Evolutionary conservation across 1,284 basidiomycete genomes (phyloP), one percentile per base, ranked within the genome.

Genomic region (Melampsora americana): DNA sequence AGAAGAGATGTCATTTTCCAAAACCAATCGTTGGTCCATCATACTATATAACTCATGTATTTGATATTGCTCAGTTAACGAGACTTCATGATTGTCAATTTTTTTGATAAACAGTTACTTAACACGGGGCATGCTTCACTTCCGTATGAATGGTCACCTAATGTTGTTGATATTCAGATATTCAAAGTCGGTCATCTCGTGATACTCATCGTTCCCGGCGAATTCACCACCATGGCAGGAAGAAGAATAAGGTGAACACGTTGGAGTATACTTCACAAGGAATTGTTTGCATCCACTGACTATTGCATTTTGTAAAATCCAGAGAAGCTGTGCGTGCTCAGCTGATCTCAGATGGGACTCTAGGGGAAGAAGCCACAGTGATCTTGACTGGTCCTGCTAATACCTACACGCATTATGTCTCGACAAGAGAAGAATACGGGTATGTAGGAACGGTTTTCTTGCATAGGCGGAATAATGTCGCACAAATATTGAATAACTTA

Each of bases 351-450:
- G 84, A 86, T 50, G 88, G 87, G 2, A 83, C 91, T 66, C 82
- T 92, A 76, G 87, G 86, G 50, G 82, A 87, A 28, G 85, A 88
- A 79, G 90, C 89, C 4, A 48, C 42, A 11, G 89, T 92, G 75
- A 89, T 91, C 62, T 83, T 90, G 70, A 88, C 89, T 23, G 91
- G 91, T 6, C 91, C 91, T 20, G 90, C 90, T 0, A 92, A 92
- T 79, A 90, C 90, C 12, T 92, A 92, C 80, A 87, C 84, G 0
- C 90, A 91, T 82, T 92, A 92, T 80, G 85, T 92, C 6, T 78
- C 79, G n/a, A 77, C 77, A 26, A 42, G 14, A 69, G 53, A 70
- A 65, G 70, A 61, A 28, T 66, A 39, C 46, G 28, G 26, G 39
- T 74, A 46, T 23, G 39, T 11, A 48, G 44, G 35, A 11, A 39